Evolutionary conservation across 768 basidiomycete species (phyloP).

Genomic region (Holtermanniella nyarrowii): DNA sequence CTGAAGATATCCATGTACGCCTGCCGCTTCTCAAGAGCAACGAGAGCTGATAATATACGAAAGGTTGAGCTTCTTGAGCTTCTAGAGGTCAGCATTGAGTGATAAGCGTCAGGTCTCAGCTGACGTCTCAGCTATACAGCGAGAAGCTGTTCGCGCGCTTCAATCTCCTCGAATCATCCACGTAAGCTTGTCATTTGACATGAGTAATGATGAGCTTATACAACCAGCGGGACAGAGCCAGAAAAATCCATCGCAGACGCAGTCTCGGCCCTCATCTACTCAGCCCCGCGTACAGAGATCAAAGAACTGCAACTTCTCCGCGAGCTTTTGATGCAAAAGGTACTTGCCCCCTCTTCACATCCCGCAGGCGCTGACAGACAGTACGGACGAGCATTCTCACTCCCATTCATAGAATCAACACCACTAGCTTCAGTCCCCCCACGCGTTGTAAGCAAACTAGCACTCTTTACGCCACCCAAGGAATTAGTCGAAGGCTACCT

Average conservation of each 20-base stretch:
- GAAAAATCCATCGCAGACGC: conserved; percentile 81
- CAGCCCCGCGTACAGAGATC: conserved; percentile 80
- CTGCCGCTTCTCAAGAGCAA: conserved; percentile 3
- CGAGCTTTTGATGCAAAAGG: conserved; percentile 88
- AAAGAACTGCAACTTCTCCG: conserved; percentile 85
- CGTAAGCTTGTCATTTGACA: conserved; percentile 45
- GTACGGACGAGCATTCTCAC: conserved; percentile 80
- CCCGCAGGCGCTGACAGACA: conserved; percentile 2
- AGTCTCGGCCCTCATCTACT: conserved; percentile 76
- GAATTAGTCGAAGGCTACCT: conserved; percentile 81
- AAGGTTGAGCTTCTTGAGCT: conserved; percentile 81
- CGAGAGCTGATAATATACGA: conserved; percentile 60
- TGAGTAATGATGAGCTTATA: neutral
- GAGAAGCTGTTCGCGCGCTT: conserved; percentile 90
- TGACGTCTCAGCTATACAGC: conserved; percentile 56
- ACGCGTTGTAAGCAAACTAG: conserved; percentile 66
- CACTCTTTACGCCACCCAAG: conserved; percentile 56
- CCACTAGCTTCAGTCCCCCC: conserved; percentile 64
- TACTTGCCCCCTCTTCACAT: conserved; percentile 1
- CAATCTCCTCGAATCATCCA: conserved; percentile 69
- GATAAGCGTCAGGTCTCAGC: neutral
- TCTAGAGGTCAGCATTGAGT: conserved; percentile 48
- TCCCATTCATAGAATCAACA: conserved; percentile 74
- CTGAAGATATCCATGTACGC: conserved; percentile 23
- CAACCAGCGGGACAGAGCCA: conserved; percentile 51